phyloP scores from a whole-genome alignment of 2,329 filamentous ascomycete species.

The Aureobasidium namibiae region DNA sequence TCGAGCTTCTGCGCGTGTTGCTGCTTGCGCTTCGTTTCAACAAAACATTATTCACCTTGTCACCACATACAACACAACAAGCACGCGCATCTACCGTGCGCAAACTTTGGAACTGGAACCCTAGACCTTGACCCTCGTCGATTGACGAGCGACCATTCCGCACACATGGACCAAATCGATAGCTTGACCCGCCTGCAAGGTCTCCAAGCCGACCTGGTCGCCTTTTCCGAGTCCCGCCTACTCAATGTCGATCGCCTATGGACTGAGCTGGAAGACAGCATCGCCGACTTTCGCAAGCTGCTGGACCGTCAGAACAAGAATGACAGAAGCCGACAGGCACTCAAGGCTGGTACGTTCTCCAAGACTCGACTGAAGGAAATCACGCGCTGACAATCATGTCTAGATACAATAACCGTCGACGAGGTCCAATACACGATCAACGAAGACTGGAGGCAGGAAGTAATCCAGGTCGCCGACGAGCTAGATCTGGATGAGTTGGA shows the following conservation, averaged over 20 bases:
- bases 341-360: constrained; percentile 54
- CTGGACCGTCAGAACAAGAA: constrained; percentile 69
- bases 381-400: background rate
- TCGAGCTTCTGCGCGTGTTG: constrained; percentile 11
- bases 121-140: background rate
- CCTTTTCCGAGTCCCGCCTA: constrained; percentile 63
- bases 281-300: constrained; percentile 60
- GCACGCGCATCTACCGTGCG: background rate
- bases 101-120: background rate
- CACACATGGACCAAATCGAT: constrained; percentile 62
- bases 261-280: constrained; percentile 55
- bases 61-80: background rate
- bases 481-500: constrained; percentile 85
- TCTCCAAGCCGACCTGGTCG: constrained; percentile 77
- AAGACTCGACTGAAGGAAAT: constrained; percentile 11
- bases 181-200: constrained; percentile 70
- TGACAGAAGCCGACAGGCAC: constrained; percentile 62
- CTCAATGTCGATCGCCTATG: constrained; percentile 62
- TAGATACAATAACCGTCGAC: constrained; percentile 68
- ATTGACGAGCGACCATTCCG: constrained; percentile 12
- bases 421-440: constrained; percentile 74
- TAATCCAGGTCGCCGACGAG: constrained; percentile 75
- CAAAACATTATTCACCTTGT: background rate
- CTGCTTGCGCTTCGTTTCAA: background rate
- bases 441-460: constrained; percentile 75